Evolutionary conservation across 352 stramenopile genomes (phyloP).

Genomic region (Phytophthora europaea): DNA sequence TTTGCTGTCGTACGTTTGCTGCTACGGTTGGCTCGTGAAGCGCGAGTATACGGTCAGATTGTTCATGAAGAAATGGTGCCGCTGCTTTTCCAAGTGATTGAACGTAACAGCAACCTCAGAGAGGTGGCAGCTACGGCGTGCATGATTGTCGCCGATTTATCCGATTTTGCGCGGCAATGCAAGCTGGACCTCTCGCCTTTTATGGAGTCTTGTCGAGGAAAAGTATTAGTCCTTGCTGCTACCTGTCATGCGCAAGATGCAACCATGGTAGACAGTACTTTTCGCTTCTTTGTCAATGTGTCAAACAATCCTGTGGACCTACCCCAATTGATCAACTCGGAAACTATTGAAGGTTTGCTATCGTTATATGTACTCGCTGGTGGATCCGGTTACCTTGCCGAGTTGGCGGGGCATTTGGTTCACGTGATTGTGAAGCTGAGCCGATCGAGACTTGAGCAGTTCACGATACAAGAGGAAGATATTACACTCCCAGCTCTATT

Average conservation of each 20-base stretch:
- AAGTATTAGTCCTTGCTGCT: conserved; percentile 55
- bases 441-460: conserved; percentile 49
- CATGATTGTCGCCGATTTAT: conserved; percentile 78
- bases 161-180: conserved; percentile 63
- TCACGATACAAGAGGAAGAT: conserved; percentile 58
- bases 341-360: conserved; percentile 71
- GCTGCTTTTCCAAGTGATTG: conserved; percentile 63
- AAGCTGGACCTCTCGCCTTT: conserved; percentile 69
- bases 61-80: conserved; percentile 63
- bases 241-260: conserved; percentile 41
- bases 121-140: conserved; percentile 64
- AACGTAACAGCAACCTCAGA: conserved; percentile 59
- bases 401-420: conserved; percentile 51
- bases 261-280: conserved; percentile 47
- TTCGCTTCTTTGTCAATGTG: conserved; percentile 70
- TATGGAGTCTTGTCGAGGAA: conserved; percentile 50
- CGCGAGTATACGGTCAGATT: conserved; percentile 63
- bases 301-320: conserved; percentile 62
- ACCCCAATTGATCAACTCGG: conserved; percentile 56
- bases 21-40: conserved; percentile 42
- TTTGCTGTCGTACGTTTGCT: conserved; percentile 47
- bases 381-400: conserved; percentile 32
- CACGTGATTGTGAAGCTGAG: conserved; percentile 56
- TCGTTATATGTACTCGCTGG: conserved; percentile 58
- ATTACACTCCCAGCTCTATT: conserved; percentile 71